These are phyloP conservation scores for Aspergillus panamensis DNA, from an alignment of 495 filamentous ascomycete genomes.

Conservation along the genomic window DNA sequence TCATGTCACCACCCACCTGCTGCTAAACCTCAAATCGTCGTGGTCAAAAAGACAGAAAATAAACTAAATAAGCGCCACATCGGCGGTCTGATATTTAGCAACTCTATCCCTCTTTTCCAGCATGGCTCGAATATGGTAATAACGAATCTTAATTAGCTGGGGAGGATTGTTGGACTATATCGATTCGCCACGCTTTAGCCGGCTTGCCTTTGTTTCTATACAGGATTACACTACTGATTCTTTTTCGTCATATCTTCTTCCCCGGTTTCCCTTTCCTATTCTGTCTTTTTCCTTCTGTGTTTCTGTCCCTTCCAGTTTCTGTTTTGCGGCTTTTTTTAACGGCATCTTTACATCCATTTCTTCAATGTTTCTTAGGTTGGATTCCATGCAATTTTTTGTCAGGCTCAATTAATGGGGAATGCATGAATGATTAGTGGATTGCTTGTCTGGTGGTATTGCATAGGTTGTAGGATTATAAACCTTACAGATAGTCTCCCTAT, in stretches of 20 bases:
- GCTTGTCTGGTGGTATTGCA: constrained; percentile 10
- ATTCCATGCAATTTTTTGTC: constrained; percentile 36
- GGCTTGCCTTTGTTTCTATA: constrained; percentile 35
- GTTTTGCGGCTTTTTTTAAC: constrained; percentile 18
- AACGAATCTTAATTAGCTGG: constrained; percentile 20
- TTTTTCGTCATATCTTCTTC: constrained; percentile 4
- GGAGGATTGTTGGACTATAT: constrained; percentile 23
- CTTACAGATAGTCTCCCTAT: constrained; percentile 1
- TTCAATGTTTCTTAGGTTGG: constrained; percentile 41
- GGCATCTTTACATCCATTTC: constrained; percentile 29
- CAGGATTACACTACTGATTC: constrained; percentile 15
- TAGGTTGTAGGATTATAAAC: constrained; percentile 6
- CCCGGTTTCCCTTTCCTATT: constrained; percentile 20
- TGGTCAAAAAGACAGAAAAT: constrained; percentile 7
- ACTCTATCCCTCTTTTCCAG: constrained; percentile 9
- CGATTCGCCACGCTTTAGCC: constrained; percentile 38
- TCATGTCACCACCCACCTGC: constrained; percentile 14
- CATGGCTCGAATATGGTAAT: constrained; percentile 10
- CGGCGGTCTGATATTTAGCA: constrained; percentile 5
- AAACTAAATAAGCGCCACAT: constrained; percentile 1
- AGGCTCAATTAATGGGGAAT: constrained; percentile 44
- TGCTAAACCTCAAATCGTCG: constrained; percentile 34
- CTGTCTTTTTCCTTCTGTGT: constrained; percentile 27
- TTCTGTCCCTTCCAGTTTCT: constrained; percentile 27
- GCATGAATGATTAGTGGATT: constrained; percentile 23